Base-by-base conservation (phyloP, 768 basidiomycete species). In the Pisolithus tinctorius region DNA sequence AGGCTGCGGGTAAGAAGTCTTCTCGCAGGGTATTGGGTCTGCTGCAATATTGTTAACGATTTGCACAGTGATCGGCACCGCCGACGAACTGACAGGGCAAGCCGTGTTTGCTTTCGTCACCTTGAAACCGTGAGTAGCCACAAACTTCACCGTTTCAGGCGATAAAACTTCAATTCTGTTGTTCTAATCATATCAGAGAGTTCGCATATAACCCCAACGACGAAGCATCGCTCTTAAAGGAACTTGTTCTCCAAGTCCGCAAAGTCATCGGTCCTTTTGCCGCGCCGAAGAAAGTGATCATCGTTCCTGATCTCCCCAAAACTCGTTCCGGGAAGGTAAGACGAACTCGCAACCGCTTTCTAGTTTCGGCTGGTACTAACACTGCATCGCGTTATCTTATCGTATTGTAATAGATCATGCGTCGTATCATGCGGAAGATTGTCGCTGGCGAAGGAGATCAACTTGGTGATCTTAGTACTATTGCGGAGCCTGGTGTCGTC, bases 231-330 rank as follows among this genome's bases (percentile, higher is more conserved):
- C 79, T 97, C 31, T 56, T 72, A 48, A 97, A 96, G 71, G 95
- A 97, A 71, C 82, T 99, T 54, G 78, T 86, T 27, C 81, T 97
- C 30, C 94, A 97, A 72, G 94, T 97, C 17, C 84, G 96, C 63
- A 98, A 98, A 73, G 88, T 89, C 41, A 99, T 99, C 54, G 96
- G 95, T 4, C 94, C 96, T 3, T 97, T 99, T 69, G 95, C 95
- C 1, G 86, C 93, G 14, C 95, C 95, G 26, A 98, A 97, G 81
- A 89, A 86, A 73, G 82, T 95, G 58, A 84, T 77, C 67, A 74
- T 94, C 59, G 86, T 92, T 56, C 57, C 68, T 40, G 93, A 95
- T 69, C 73, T 96, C 49, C 94, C 94, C 36, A 96, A 96, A 82
- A 97, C 95, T 31, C 78, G 95, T 44, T 89, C 86, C 14, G 94